Percentiles rank a stretch among this genome's conserved stretches.
Conservation (phyloP, 495 filamentous ascomycete species). For the Corynascus novoguineensis region DNA sequence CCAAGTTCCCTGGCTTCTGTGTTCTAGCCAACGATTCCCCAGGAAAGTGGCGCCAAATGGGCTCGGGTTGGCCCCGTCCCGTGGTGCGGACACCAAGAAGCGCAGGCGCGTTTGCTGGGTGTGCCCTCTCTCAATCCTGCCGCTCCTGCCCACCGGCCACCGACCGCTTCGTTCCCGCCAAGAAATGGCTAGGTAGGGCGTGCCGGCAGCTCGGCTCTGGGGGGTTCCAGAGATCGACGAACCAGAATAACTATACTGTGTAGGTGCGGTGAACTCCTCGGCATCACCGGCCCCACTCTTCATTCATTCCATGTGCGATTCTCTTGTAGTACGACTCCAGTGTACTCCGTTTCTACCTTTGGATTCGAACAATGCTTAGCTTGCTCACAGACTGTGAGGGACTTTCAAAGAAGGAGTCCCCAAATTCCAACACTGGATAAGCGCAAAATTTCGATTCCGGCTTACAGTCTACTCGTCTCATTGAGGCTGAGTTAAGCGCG, state of each 20-base stretch:
- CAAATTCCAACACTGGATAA: background rate
- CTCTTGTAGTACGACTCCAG: too few relatives aligned
- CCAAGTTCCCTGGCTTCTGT: background rate
- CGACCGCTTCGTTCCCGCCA: background rate
- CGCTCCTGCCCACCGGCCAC: background rate
- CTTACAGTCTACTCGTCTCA: background rate
- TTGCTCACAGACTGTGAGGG: too few relatives aligned
- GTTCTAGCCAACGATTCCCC: slow-evolving; percentile 3
- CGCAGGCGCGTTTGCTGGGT: too few relatives aligned
- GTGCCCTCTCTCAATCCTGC: too few relatives aligned
- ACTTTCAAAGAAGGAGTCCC: background rate
- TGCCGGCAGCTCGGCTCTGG: background rate
- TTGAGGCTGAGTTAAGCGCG: background rate
- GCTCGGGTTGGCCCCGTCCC: slow-evolving; percentile 6
- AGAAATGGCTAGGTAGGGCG: background rate
- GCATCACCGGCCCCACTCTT: slow-evolving; percentile 1
- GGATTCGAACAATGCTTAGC: too few relatives aligned
- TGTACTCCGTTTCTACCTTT: too few relatives aligned
- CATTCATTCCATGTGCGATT: background rate
- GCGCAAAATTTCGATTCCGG: background rate
- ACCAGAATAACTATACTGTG: too few relatives aligned
- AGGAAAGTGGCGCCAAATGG: slow-evolving; percentile 10
- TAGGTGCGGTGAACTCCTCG: background rate
- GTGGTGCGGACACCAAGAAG: background rate
- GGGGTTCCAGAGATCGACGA: background rate